A percentile compares a stretch with the other conserved stretches of the same genome.
Evolutionary conservation across 768 basidiomycete genomes (phyloP).

Genomic region (Collybiopsis confluens): DNA sequence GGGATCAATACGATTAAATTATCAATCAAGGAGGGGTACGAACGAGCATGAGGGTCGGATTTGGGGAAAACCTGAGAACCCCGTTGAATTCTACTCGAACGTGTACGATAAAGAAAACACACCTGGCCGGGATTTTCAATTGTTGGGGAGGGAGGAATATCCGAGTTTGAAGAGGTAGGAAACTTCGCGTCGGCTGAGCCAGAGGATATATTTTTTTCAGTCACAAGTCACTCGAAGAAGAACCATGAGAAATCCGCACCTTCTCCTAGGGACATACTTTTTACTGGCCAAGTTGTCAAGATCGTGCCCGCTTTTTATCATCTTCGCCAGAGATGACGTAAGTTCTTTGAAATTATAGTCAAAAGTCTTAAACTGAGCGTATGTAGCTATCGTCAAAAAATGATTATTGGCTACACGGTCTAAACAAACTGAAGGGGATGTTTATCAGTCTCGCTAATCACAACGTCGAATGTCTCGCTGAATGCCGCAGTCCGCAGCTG

Average conservation of each 20-base stretch:
- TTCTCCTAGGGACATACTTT: slow-evolving; percentile 4
- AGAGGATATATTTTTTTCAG: background rate
- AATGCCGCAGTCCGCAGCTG: slow-evolving; percentile 40
- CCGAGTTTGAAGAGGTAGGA: background rate
- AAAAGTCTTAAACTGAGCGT: too few relatives aligned
- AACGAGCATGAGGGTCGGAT: slow-evolving; percentile 5
- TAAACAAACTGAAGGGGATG: slow-evolving; percentile 69
- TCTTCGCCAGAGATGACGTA: too few relatives aligned
- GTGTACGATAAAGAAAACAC: too few relatives aligned
- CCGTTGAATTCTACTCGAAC: too few relatives aligned
- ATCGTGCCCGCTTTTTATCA: too few relatives aligned
- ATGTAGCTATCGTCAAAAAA: too few relatives aligned
- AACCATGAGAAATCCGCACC: background rate
- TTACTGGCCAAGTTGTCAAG: too few relatives aligned
- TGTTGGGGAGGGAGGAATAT: slow-evolving; percentile 6
- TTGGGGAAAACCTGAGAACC: slow-evolving; percentile 2
- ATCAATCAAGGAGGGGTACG: background rate
- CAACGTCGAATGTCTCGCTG: slow-evolving; percentile 47
- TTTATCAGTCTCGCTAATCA: slow-evolving; percentile 67
- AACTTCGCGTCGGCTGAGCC: slow-evolving; percentile 7
- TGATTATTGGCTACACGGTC: background rate
- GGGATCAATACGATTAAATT: too few relatives aligned
- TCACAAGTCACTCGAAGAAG: background rate
- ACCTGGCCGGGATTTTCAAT: slow-evolving; percentile 5
- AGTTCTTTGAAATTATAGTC: too few relatives aligned